Percentiles rank a stretch among this genome's conserved stretches.
Conservation (phyloP, 2,329 filamentous ascomycete genomes). For the Parastagonospora avenae region DNA sequence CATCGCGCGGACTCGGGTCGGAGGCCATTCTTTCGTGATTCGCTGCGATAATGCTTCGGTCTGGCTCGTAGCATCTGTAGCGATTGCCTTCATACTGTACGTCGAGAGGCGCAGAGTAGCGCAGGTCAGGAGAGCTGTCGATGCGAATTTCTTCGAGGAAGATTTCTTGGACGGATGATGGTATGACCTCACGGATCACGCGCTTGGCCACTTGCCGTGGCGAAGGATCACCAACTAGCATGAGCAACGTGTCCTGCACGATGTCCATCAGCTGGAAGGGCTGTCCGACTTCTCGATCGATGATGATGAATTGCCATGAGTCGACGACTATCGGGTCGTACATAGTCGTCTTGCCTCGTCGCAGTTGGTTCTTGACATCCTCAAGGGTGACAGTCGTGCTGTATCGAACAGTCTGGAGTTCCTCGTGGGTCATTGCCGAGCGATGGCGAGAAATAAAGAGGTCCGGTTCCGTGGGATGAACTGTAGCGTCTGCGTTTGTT, state of each 20-base stretch:
- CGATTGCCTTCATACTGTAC: constrained; percentile 35
- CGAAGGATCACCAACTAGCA: constrained; percentile 29
- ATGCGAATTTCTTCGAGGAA: constrained; percentile 27
- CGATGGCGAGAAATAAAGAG: constrained; percentile 31
- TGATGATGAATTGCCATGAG: constrained; percentile 41
- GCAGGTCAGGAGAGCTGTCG: constrained; percentile 17
- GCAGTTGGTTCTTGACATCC: constrained; percentile 34
- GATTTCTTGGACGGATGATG: constrained; percentile 25
- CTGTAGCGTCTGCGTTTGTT: constrained; percentile 29
- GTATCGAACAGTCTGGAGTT: constrained; percentile 16
- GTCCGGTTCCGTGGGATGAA: constrained; percentile 29
- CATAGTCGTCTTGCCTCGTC: constrained; percentile 27
- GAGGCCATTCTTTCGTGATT: constrained; percentile 11
- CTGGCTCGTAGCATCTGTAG: constrained; percentile 23
- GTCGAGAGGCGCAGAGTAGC: constrained; percentile 23
- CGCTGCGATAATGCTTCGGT: constrained; percentile 9
- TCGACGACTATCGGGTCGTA: constrained; percentile 39
- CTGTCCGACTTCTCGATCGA: constrained; percentile 29
- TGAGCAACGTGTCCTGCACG: constrained; percentile 30
- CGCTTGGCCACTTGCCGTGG: constrained; percentile 27
- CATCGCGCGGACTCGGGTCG: constrained; percentile 14
- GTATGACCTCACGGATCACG: constrained; percentile 31
- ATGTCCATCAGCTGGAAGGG: constrained; percentile 36
- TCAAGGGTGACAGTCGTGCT: constrained; percentile 27
- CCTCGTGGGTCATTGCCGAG: constrained; percentile 14